Evolutionary conservation across 768 basidiomycete genomes (phyloP).

Genomic region (Russula brevipes): DNA sequence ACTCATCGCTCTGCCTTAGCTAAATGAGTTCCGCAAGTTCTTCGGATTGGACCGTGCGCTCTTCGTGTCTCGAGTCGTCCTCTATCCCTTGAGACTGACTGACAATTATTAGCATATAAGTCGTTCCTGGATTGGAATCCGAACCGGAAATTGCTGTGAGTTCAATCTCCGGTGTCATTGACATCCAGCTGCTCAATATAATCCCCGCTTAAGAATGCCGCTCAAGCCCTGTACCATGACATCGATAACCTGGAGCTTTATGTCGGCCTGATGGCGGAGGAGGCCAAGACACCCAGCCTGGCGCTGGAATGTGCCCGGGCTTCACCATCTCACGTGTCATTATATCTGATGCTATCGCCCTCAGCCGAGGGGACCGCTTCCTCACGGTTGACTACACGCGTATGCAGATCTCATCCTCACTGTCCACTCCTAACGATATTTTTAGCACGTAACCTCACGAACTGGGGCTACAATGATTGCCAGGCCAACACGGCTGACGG

Average conservation of each 20-base stretch:
- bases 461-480: slow-evolving; percentile 76
- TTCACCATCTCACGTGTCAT: slow-evolving; percentile 86
- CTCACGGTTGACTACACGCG: slow-evolving; percentile 74
- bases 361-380: slow-evolving; percentile 76
- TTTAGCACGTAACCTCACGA: slow-evolving; percentile 64
- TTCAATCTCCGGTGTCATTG: background rate
- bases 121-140: slow-evolving; percentile 37
- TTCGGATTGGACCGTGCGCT: slow-evolving; percentile 57
- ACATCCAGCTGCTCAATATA: background rate
- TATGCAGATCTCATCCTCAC: slow-evolving; percentile 33
- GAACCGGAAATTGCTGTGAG: slow-evolving; percentile 28
- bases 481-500: slow-evolving; percentile 59
- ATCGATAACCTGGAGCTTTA: slow-evolving; percentile 80
- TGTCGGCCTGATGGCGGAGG: slow-evolving; percentile 51
- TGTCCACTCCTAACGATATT: background rate
- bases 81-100: background rate
- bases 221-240: slow-evolving; percentile 59
- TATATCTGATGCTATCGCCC: slow-evolving; percentile 67
- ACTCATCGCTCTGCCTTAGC: slow-evolving; percentile 9
- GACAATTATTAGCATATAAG: slow-evolving; percentile 11
- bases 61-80: background rate
- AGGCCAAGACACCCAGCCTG: slow-evolving; percentile 57
- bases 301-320: slow-evolving; percentile 75
- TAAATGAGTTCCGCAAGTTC: slow-evolving; percentile 44
- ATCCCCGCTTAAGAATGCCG: slow-evolving; percentile 44